Conservation (phyloP, 2,329 filamentous ascomycete genomes). For the Mariannaea sp. region DNA sequence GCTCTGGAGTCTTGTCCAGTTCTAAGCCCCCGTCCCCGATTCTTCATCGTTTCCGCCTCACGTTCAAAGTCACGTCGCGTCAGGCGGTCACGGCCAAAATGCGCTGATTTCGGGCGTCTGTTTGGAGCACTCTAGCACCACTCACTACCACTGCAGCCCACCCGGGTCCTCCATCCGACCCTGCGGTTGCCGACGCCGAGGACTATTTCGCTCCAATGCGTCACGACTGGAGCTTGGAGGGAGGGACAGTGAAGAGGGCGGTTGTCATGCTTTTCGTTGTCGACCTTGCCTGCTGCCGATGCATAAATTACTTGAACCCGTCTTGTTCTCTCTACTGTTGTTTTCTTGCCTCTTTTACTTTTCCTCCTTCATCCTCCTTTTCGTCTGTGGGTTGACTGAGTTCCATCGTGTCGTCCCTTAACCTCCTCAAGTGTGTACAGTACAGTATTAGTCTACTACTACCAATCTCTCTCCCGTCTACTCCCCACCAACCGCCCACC, state of each 20-base stretch:
- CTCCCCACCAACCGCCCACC: slow-evolving; percentile 14
- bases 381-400: slow-evolving; percentile 14
- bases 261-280: slow-evolving; percentile 7
- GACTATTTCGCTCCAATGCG: slow-evolving; percentile 18
- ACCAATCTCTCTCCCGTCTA: slow-evolving; percentile 2
- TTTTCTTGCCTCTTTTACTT: neutral
- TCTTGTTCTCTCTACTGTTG: slow-evolving; percentile 10
- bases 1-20: slow-evolving; percentile 19
- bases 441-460: neutral
- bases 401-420: slow-evolving; percentile 15
- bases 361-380: slow-evolving; percentile 22
- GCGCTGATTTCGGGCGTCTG: slow-evolving; percentile 22
- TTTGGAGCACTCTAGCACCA: slow-evolving; percentile 15
- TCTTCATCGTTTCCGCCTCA: slow-evolving; percentile 11
- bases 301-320: slow-evolving; percentile 21
- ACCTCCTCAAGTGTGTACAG: slow-evolving; percentile 1
- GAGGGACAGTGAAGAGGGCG: slow-evolving; percentile 9
- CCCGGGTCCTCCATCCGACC: slow-evolving; percentile 34
- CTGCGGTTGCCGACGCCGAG: slow-evolving; percentile 22
- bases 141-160: slow-evolving; percentile 28
- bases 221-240: too few relatives aligned
- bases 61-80: slow-evolving; percentile 17
- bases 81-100: slow-evolving; percentile 35
- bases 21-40: slow-evolving; percentile 3
- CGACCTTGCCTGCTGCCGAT: neutral